Conservation (phyloP, 2,329 filamentous ascomycete species). For the Macrophomina phaseolina region DNA sequence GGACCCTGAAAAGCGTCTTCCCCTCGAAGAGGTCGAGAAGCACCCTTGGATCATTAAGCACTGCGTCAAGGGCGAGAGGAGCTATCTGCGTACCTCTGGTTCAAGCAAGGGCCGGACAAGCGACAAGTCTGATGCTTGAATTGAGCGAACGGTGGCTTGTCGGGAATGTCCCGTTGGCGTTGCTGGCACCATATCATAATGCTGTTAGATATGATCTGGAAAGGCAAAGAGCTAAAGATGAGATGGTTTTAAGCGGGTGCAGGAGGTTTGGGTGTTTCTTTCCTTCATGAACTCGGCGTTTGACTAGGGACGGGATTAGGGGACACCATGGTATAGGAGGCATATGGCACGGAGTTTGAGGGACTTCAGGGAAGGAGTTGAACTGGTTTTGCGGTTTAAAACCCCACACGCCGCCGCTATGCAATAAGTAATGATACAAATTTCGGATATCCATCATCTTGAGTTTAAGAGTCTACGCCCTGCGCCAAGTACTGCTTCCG, state of each 20-base stretch:
- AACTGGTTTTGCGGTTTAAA: slow-evolving; percentile 25
- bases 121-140: slow-evolving; percentile 26
- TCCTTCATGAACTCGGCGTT: slow-evolving; percentile 8
- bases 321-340: slow-evolving; percentile 1
- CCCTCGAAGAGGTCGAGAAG: slow-evolving; percentile 83
- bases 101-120: slow-evolving; percentile 26
- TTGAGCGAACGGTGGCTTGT: too few relatives aligned
- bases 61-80: slow-evolving; percentile 62
- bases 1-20: slow-evolving; percentile 90
- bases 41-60: slow-evolving; percentile 99
- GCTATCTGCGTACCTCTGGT: slow-evolving; percentile 37
- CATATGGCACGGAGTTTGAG: slow-evolving; percentile 17
- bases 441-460: slow-evolving; percentile 18
- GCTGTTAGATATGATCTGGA: background rate
- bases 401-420: slow-evolving; percentile 27
- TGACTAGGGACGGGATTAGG: background rate
- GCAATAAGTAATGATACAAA: slow-evolving; percentile 27
- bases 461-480: background rate
- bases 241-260: slow-evolving; percentile 13
- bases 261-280: background rate
- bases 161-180: background rate
- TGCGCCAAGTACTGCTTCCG: background rate
- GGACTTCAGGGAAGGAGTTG: slow-evolving; percentile 22
- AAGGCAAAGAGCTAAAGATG: background rate
- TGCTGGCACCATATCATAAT: background rate